Base-by-base conservation (phyloP, 1,139 yeast genomes). In the Suhomyces bolitotheri region DNA sequence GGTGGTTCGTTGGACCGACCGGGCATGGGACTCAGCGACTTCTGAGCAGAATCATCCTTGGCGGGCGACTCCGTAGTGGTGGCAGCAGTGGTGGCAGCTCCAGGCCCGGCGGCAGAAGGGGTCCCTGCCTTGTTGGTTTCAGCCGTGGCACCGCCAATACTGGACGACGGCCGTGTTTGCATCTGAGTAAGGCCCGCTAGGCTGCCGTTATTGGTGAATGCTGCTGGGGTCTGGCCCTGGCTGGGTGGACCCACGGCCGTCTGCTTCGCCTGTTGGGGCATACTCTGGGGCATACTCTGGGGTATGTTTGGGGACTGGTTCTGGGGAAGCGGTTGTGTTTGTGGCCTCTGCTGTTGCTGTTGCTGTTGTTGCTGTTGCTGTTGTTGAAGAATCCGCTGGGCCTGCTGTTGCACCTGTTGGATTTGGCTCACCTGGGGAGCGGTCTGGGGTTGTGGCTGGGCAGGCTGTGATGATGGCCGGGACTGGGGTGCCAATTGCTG, bases 61-160 rank as follows among this genome's bases (percentile, higher is more conserved):
- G 27, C 33, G 15, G 37, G 44, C 0, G 49, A 43, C 8, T 49
- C 49, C 27, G 46, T 24, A 3, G 34, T 15, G 9, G 32, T 26
- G 21, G 27, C 16, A 5, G 37, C 33, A 29, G 29, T 27, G 10
- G 37, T 22, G 7, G 21, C 28, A 2, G 44, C 26, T 22, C 12
- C 12, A 3, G 69, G 71, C 16, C 60, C 56, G 44, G 27, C 49
- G 45, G 7, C 40, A 16, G 25, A 14, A 4, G 46, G 40, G 12
- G 42, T 34, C 15, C 22, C 16, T 11, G 31, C 10, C 9, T 29
- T 35, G 22, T 25, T 38, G 22, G 23, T 21, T 3, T 31, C 36
- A 17, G 27, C 23, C 9, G 27, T 29, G 16, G 25, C 21, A 5
- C n/a, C 29, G 14, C 33, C 43, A 29, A 50, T 39, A 26, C 39